phyloP scores from a whole-genome alignment of 177 flowering plant species.

The Tripterygium wilfordii region DNA sequence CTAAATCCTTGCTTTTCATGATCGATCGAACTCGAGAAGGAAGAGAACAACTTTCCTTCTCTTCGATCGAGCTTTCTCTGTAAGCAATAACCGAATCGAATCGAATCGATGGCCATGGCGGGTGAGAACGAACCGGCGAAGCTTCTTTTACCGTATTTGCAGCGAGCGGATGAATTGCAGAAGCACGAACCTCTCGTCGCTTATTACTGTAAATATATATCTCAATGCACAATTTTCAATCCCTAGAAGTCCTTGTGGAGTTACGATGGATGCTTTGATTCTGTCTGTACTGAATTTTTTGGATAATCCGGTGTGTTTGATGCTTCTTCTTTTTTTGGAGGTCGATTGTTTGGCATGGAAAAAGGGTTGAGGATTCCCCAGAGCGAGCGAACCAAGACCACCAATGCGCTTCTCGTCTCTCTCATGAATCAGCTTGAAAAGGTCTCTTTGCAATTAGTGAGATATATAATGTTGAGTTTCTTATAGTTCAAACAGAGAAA shows the following conservation, averaged over 20 bases:
- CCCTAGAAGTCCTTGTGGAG: too few species aligned
- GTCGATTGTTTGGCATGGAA: conserved; percentile 97
- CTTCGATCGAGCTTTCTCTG: neutral
- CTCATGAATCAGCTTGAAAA: conserved; percentile 99
- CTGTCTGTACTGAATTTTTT: too few species aligned
- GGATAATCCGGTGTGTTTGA: too few species aligned
- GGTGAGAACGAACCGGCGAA: conserved; percentile 84
- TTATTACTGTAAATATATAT: conserved; percentile 64
- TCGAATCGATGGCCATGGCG: conserved; percentile 35
- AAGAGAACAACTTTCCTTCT: neutral
- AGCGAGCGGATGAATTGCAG: conserved; percentile 95
- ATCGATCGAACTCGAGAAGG: too few species aligned
- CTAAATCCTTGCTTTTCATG: too few species aligned
- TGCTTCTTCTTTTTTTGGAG: too few species aligned
- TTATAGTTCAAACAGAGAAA: too few species aligned
- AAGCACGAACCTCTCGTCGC: conserved; percentile 98
- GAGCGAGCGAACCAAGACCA: conserved; percentile 78
- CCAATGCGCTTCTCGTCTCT: conserved; percentile 73
- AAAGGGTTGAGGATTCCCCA: conserved; percentile 80
- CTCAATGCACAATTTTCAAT: too few species aligned
- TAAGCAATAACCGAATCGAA: neutral
- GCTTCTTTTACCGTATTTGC: conserved; percentile 85
- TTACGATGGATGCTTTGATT: too few species aligned
- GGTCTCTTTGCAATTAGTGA: conserved; percentile 26
- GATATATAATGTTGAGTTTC: neutral